Conservation (phyloP, 176 grass and related monocot species). For the Bothriochloa decipiens region DNA sequence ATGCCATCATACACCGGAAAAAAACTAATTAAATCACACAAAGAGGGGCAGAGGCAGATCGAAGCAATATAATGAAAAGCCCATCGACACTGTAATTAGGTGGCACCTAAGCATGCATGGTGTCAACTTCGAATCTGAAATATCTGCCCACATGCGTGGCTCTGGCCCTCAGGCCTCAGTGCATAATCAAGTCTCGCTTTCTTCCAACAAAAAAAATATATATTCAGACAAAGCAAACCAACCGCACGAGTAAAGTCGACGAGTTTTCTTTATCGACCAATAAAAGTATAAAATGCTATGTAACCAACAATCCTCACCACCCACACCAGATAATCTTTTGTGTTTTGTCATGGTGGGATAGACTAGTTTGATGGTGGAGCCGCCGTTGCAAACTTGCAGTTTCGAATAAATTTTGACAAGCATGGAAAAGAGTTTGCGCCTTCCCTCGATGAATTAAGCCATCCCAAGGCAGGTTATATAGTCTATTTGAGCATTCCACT, state of each 20-base stretch:
- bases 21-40: neutral
- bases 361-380: slow-evolving; percentile 7
- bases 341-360: neutral
- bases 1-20: too few relatives aligned
- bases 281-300: neutral
- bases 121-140: slow-evolving; percentile 1
- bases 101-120: neutral
- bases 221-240: slow-evolving; percentile 21
- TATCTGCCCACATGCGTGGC: slow-evolving; percentile 7
- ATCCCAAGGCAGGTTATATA: neutral
- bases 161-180: neutral
- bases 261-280: neutral
- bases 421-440: neutral
- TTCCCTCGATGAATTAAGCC: neutral
- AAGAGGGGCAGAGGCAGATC: neutral
- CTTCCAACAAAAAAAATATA: neutral
- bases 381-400: neutral
- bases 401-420: neutral
- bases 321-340: neutral
- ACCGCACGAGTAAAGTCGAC: neutral
- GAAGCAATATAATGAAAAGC: neutral
- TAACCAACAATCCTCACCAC: neutral
- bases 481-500: neutral
- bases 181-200: neutral
- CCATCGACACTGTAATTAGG: slow-evolving; percentile 4